These are phyloP conservation scores for Ilyonectria robusta DNA, from an alignment of 2,329 filamentous ascomycete genomes.

Conservation along the genomic window DNA sequence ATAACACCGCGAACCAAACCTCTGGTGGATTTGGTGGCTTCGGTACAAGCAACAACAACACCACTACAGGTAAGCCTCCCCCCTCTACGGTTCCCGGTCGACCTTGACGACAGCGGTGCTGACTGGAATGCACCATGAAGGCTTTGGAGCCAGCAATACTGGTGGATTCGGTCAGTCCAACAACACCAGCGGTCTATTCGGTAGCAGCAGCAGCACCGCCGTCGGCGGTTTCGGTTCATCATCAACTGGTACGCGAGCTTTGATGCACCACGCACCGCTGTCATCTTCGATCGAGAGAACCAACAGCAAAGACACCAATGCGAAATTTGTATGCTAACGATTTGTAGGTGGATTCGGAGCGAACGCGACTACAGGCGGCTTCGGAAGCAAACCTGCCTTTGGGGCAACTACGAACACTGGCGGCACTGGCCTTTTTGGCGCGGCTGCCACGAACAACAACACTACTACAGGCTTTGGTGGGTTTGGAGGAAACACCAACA, in stretches of 20 bases:
- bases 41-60: constrained; percentile 58
- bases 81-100: constrained; percentile 20
- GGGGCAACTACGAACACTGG: constrained; percentile 60
- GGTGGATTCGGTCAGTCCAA: constrained; percentile 61
- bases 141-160: constrained; percentile 53
- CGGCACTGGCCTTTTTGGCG: constrained; percentile 61
- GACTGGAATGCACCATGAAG: constrained; percentile 48
- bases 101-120: constrained; percentile 41
- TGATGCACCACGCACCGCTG: constrained; percentile 31
- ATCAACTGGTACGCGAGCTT: constrained; percentile 50
- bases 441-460: constrained; percentile 56
- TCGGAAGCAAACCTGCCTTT: constrained; percentile 67
- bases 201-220: constrained; percentile 51
- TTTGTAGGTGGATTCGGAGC: constrained; percentile 56
- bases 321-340: constrained; percentile 39
- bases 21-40: constrained; percentile 72
- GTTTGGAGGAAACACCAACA: constrained; percentile 55
- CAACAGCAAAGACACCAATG: constrained; percentile 19
- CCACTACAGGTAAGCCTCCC: constrained; percentile 66
- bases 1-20: constrained; percentile 59
- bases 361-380: constrained; percentile 52
- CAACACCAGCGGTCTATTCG: constrained; percentile 61
- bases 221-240: constrained; percentile 55
- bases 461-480: constrained; percentile 57
- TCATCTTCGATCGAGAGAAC: constrained; percentile 37